Conservation (phyloP, 2,329 filamentous ascomycete species). For the Paecilomyces formosus region DNA sequence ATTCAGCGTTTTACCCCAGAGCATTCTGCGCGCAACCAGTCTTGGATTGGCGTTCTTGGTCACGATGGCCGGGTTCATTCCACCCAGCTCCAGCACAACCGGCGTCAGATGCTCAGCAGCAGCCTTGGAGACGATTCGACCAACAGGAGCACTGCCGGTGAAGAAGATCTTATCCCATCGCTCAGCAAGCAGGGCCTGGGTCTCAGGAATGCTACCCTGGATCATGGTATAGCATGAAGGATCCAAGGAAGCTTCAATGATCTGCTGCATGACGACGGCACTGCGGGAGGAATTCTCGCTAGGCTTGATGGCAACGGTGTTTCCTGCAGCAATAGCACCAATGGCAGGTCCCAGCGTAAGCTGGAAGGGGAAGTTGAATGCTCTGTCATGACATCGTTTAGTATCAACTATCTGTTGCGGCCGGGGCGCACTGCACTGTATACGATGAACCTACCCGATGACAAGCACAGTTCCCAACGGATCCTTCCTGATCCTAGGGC, state of each 20-base stretch:
- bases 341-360: conserved; percentile 71
- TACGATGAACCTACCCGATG: conserved; percentile 55
- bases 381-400: conserved; percentile 32
- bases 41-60: conserved; percentile 73
- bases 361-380: conserved; percentile 91
- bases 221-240: conserved; percentile 66
- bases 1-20: conserved; percentile 84
- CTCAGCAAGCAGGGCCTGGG: conserved; percentile 70
- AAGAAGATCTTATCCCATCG: conserved; percentile 99
- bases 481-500: conserved; percentile 74
- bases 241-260: conserved; percentile 71
- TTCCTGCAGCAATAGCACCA: conserved; percentile 87
- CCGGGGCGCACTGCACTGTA: conserved; percentile 3
- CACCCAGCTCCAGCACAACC: conserved; percentile 81
- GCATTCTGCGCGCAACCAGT: conserved; percentile 71
- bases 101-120: conserved; percentile 85
- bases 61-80: conserved; percentile 84
- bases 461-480: conserved; percentile 76
- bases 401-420: not conserved
- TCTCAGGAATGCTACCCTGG: conserved; percentile 75
- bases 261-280: conserved; percentile 70
- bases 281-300: conserved; percentile 72
- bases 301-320: conserved; percentile 84
- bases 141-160: conserved; percentile 72
- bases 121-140: conserved; percentile 81